Percentiles rank a stretch among this genome's conserved stretches.
These are phyloP conservation scores for Chloromonas sp. DNA, from an alignment of 163 green algal genomes.

Conservation along the genomic window DNA sequence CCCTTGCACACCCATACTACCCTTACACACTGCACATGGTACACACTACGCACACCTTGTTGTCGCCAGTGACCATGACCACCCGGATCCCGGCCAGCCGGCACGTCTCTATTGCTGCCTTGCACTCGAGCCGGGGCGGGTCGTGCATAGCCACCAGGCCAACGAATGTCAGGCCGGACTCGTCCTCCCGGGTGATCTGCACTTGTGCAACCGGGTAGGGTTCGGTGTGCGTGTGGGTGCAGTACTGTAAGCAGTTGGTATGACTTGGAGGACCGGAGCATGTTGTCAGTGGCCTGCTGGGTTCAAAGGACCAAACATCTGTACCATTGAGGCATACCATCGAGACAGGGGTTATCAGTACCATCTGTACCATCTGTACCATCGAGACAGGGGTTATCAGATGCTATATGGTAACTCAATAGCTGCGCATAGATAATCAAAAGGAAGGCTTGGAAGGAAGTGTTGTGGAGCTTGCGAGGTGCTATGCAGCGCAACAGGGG, in stretches of 20 bases:
- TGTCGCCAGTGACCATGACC: conserved; percentile 86
- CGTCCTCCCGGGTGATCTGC: conserved; percentile 40
- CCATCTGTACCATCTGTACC: neutral
- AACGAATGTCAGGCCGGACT: conserved; percentile 74
- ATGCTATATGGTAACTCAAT: no score
- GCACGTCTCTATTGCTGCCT: conserved; percentile 62
- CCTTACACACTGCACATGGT: no score
- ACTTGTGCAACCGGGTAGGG: neutral
- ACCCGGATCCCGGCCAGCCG: conserved; percentile 59
- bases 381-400: no score
- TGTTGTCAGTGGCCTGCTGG: neutral
- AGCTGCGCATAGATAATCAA: neutral
- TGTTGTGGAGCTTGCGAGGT: neutral
- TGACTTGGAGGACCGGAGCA: neutral
- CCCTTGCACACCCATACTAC: no score
- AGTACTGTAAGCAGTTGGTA: neutral
- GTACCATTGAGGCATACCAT: neutral
- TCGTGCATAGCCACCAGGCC: conserved; percentile 82
- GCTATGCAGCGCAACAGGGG: no score
- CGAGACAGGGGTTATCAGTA: neutral
- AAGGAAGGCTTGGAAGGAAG: neutral
- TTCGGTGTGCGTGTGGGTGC: neutral
- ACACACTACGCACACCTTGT: conserved; percentile 21
- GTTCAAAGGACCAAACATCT: no score
- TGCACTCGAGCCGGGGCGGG: conserved; percentile 69